Percentiles rank a stretch among this genome's conserved stretches.
Evolutionary conservation across 1,284 basidiomycete genomes (phyloP).

Genomic region (Rhodofomes roseus): DNA sequence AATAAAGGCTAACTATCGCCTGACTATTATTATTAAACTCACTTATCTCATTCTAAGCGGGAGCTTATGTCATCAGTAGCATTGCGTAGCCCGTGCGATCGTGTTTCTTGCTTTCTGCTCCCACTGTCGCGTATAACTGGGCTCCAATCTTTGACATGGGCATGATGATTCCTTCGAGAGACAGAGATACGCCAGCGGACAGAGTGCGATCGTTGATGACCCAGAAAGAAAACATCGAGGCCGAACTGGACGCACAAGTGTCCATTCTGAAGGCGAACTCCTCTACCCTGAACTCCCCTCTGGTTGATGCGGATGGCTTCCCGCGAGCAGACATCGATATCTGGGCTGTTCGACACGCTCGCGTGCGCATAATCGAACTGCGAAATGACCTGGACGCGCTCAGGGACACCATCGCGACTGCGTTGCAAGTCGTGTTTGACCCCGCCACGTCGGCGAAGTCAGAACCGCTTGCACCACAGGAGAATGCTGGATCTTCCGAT

Average conservation of each 20-base stretch:
- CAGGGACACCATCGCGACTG: conserved; percentile 64
- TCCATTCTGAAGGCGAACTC: conserved; percentile 58
- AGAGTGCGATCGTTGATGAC: conserved; percentile 56
- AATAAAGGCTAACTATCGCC: background rate
- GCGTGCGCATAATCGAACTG: conserved; percentile 69
- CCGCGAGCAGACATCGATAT: conserved; percentile 83
- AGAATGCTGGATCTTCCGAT: background rate
- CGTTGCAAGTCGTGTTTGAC: conserved; percentile 65
- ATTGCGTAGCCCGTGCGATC: background rate
- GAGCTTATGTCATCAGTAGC: background rate
- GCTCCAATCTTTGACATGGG: conserved; percentile 36
- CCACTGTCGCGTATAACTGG: background rate
- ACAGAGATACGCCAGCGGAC: conserved; percentile 40
- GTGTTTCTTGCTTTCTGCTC: background rate
- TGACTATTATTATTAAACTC: background rate
- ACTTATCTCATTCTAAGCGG: background rate
- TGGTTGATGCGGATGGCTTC: conserved; percentile 83
- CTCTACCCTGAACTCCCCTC: conserved; percentile 61
- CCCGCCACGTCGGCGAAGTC: conserved; percentile 32
- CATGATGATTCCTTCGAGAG: conserved; percentile 40
- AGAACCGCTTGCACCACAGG: background rate
- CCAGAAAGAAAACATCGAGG: conserved; percentile 61
- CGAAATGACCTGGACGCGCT: conserved; percentile 72
- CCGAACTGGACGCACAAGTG: conserved; percentile 55
- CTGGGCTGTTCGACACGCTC: conserved; percentile 75